Base-by-base conservation (phyloP, 129 eudicot genomes). In the Mikania micrantha region DNA sequence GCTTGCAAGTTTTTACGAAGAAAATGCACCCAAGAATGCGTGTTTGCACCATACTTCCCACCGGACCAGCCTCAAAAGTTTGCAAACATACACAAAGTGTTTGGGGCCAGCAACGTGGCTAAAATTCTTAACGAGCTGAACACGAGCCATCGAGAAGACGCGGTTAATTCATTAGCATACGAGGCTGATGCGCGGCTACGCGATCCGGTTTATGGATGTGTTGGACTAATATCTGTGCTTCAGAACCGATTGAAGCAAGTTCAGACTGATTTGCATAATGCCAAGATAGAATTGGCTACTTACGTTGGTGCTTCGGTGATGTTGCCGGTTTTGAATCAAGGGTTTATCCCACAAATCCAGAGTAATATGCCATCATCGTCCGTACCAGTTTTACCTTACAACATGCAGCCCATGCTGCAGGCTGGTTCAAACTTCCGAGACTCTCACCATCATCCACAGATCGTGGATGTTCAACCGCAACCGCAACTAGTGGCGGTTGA, bases 11-110 rank as follows among this genome's bases (percentile, higher is more conserved):
- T 84, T 56, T 73, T 80, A 25, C 76, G 96, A 9, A 78, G 90
- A n/a, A 91, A 87, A 56, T 91, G 97, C 86, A 85, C 88, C 1
- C 90, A 79, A 41, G 95, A 91, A 44, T 91, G 97, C 56, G 93
- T 85, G 15, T 91, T 81, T 28, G 97, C 97, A 0, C 95, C 95
- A 0, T 91, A 91, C 59, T 91, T 91, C 44, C 95, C 93, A 1
- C 95, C 97, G 2, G 95, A 87, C 39, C 81, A 87, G 15, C 90
- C 95, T 6, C 79, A 75, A 35, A 75, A 78, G 22, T 87, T 87
- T 42, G 60, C 90, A 31, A 82, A 81, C 57, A 90, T 87, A 5
- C 95, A 87, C 74, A 83, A 73, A 49, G 95, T 87, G 2, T 87
- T 83, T 28, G 95, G 95, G 1, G 90, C 87, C 0, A 87, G 90